Conservation (phyloP, 495 filamentous ascomycete genomes). For the Neurospora tetraspora region DNA sequence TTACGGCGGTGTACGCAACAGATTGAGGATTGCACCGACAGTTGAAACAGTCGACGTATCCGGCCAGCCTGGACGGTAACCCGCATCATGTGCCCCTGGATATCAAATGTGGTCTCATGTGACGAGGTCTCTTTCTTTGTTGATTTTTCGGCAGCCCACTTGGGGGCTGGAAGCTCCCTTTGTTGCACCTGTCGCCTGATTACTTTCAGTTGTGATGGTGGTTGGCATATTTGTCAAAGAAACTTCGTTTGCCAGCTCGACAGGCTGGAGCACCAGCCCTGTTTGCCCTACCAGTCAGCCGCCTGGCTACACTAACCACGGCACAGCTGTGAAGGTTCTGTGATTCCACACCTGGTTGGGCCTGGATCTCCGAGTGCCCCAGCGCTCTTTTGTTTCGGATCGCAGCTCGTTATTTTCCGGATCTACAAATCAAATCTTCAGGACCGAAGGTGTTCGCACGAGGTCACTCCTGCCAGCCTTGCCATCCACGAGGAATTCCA, state of each 20-base stretch:
- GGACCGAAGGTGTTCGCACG: not conserved
- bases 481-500: not conserved
- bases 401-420: not conserved
- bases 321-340: not conserved
- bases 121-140: not conserved
- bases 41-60: not conserved
- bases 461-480: not conserved
- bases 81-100: not conserved
- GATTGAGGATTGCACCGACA: not conserved
- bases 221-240: too few species aligned
- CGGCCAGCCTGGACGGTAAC: not conserved
- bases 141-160: not conserved
- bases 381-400: not conserved
- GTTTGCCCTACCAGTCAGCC: not conserved
- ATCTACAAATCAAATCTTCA: not conserved
- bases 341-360: not conserved
- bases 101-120: not conserved
- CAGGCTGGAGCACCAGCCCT: not conserved
- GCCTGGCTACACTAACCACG: not conserved
- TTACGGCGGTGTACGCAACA: not conserved
- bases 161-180: not conserved
- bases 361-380: not conserved
- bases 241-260: not conserved
- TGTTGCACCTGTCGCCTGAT: not conserved
- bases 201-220: too few species aligned